Evolutionary conservation across 2,329 filamentous ascomycete species (phyloP).

Genomic region (Ascosphaera apis): DNA sequence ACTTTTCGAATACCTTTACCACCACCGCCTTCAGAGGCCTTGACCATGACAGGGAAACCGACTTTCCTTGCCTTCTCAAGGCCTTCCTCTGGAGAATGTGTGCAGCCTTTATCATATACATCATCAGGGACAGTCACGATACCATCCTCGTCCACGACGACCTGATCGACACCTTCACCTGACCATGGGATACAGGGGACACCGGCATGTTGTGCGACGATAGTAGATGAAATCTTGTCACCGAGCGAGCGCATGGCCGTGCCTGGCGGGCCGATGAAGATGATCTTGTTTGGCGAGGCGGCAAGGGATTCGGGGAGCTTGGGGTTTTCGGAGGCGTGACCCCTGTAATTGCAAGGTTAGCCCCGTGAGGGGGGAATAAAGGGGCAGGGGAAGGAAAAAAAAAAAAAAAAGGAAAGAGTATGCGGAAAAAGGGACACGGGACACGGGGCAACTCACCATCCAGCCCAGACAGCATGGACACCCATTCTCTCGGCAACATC

Average conservation of each 20-base stretch:
- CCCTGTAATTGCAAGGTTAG: slow-evolving; percentile 30
- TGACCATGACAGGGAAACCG: slow-evolving; percentile 98
- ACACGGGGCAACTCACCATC: slow-evolving; percentile 45
- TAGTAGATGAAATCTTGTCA: slow-evolving; percentile 99
- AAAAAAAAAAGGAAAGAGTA: no score
- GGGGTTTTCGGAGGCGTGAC: slow-evolving; percentile 96
- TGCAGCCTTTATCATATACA: slow-evolving; percentile 76
- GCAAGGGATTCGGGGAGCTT: slow-evolving; percentile 90
- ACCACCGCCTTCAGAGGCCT: slow-evolving; percentile 97
- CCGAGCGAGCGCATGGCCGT: slow-evolving; percentile 97
- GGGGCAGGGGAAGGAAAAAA: neutral
- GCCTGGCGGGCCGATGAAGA: slow-evolving; percentile 94
- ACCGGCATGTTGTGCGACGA: slow-evolving; percentile 87
- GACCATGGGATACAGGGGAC: slow-evolving; percentile 99
- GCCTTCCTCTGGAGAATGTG: slow-evolving; percentile 72
- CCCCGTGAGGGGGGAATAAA: neutral
- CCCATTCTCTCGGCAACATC: slow-evolving; percentile 97
- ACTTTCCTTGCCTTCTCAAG: slow-evolving; percentile 68
- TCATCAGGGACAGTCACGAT: slow-evolving; percentile 83
- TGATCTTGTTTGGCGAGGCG: slow-evolving; percentile 91
- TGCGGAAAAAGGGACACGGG: neutral
- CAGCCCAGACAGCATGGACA: slow-evolving; percentile 96
- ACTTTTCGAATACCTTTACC: slow-evolving; percentile 99
- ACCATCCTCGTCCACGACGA: slow-evolving; percentile 53
- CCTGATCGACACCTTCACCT: slow-evolving; percentile 67